Evolutionary conservation across 371 early-diverging fungal genomes (phyloP).

Genomic region (Rhizopus arrhizus): DNA sequence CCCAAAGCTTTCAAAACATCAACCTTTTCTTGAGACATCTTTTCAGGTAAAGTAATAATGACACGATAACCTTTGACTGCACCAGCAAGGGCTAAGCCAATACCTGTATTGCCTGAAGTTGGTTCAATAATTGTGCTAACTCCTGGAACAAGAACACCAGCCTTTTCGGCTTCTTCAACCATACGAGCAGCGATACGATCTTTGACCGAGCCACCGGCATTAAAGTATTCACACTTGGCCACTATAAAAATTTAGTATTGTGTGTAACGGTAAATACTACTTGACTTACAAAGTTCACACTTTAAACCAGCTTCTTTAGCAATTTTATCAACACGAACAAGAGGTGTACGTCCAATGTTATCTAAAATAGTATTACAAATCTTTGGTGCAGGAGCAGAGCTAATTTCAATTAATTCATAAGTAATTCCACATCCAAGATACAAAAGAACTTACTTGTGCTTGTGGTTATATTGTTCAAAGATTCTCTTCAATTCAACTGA

Average conservation of each 20-base stretch:
- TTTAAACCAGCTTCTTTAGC: constrained; percentile 83
- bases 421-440: neutral
- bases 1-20: constrained; percentile 73
- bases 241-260: constrained; percentile 49
- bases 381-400: constrained; percentile 65
- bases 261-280: neutral
- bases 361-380: constrained; percentile 82
- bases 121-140: constrained; percentile 81
- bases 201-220: constrained; percentile 97
- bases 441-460: constrained; percentile 22
- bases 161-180: constrained; percentile 92
- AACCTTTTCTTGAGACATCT: constrained; percentile 73
- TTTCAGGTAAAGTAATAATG: constrained; percentile 73
- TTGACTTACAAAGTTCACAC: constrained; percentile 85
- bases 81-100: constrained; percentile 49
- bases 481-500: constrained; percentile 23
- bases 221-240: constrained; percentile 97
- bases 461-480: constrained; percentile 26
- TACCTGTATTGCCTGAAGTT: constrained; percentile 72
- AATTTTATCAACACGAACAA: constrained; percentile 88
- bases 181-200: constrained; percentile 96
- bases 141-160: constrained; percentile 88
- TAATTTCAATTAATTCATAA: neutral
- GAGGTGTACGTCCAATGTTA: constrained; percentile 95
- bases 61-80: constrained; percentile 53